These are phyloP conservation scores for Xylaria acuta DNA, from an alignment of 495 filamentous ascomycete genomes.

Conservation along the genomic window DNA sequence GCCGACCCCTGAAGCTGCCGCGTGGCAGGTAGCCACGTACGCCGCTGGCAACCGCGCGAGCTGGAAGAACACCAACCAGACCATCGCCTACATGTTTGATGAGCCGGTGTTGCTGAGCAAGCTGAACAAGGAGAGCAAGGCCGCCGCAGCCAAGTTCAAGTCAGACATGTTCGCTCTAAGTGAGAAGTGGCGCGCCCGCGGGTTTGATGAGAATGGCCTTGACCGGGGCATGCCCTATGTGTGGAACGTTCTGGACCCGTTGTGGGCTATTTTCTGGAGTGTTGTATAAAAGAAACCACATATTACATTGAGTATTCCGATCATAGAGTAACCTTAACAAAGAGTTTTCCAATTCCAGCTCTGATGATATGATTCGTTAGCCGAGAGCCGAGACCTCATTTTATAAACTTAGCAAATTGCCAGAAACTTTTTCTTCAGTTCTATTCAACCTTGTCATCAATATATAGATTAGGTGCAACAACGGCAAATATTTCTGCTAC, in stretches of 20 bases:
- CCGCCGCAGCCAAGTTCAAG: slow-evolving; percentile 29
- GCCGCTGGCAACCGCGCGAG: slow-evolving; percentile 31
- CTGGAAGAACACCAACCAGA: slow-evolving; percentile 30
- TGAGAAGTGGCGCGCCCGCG: slow-evolving; percentile 30
- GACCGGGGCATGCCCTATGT: slow-evolving; percentile 49
- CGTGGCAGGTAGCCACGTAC: slow-evolving; percentile 23
- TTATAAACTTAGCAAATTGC: background rate
- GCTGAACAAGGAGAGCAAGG: slow-evolving; percentile 30
- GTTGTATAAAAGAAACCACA: slow-evolving; percentile 11
- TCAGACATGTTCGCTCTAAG: slow-evolving; percentile 38
- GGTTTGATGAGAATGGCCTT: slow-evolving; percentile 44
- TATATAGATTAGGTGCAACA: background rate
- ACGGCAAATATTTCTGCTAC: background rate
- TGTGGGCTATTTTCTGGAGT: slow-evolving; percentile 29
- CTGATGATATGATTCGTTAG: too few relatives aligned
- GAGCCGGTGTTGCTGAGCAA: slow-evolving; percentile 29
- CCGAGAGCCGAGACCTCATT: background rate
- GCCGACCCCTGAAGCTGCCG: slow-evolving; percentile 26
- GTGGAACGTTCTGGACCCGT: slow-evolving; percentile 41
- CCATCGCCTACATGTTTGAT: slow-evolving; percentile 42
- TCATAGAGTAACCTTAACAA: background rate
- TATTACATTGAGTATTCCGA: background rate
- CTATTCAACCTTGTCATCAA: background rate
- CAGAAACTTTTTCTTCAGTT: background rate
- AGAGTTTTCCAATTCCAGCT: background rate